These are phyloP conservation scores for Pisolithus albus DNA, from an alignment of 768 basidiomycete species.

Conservation along the genomic window DNA sequence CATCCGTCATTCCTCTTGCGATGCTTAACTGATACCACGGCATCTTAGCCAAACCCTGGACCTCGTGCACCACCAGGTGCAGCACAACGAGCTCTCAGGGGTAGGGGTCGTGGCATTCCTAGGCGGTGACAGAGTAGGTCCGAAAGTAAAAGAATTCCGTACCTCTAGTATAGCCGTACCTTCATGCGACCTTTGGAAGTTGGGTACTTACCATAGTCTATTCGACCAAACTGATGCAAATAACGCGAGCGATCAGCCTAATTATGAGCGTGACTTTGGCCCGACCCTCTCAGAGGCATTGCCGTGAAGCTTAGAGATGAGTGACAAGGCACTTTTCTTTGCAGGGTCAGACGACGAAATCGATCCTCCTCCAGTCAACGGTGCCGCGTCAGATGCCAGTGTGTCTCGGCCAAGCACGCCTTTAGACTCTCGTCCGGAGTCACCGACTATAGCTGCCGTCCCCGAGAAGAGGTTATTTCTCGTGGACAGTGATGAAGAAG, in stretches of 20 bases:
- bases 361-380: conserved; percentile 10
- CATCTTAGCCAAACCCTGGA: conserved; percentile 63
- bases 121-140: conserved; percentile 42
- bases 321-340: conserved; percentile 42
- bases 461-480: conserved; percentile 34
- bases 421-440: background rate
- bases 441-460: conserved; percentile 4
- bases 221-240: background rate
- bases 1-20: background rate
- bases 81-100: conserved; percentile 78
- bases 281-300: no score
- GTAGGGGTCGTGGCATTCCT: conserved; percentile 78
- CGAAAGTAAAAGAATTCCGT: conserved; percentile 3
- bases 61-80: conserved; percentile 90
- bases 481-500: conserved; percentile 40
- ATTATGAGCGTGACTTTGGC: no score
- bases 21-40: conserved; percentile 13
- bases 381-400: conserved; percentile 10
- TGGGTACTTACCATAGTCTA: no score
- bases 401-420: background rate
- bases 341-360: conserved; percentile 50
- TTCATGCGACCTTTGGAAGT: no score
- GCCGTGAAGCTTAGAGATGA: conserved; percentile 8
- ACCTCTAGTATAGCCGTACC: no score
- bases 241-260: background rate